Conservation (phyloP, 78 protist species). For the Fonticula alba region DNA sequence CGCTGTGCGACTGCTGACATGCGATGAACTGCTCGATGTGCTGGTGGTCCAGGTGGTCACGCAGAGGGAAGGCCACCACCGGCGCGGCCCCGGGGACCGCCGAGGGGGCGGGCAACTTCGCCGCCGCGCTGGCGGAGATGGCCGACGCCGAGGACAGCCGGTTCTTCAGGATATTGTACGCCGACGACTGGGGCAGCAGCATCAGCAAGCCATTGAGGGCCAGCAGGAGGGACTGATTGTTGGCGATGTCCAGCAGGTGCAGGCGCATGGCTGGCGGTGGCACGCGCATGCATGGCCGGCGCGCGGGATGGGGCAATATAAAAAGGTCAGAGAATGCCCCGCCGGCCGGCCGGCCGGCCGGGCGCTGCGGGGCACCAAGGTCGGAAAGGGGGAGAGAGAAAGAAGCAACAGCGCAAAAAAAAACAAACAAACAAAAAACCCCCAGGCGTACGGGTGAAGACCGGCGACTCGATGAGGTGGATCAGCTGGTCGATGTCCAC, state of each 20-base stretch:
- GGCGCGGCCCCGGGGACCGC: too few species aligned
- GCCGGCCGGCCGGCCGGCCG: conserved; percentile 10
- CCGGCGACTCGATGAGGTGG: conserved; percentile 80
- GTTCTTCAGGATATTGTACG: too few species aligned
- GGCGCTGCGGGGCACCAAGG: neutral
- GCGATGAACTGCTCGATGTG: too few species aligned
- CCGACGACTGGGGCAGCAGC: conserved; percentile 79
- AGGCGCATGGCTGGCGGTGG: conserved; percentile 23
- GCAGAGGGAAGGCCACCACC: too few species aligned
- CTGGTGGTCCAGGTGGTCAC: too few species aligned
- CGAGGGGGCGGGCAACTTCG: too few species aligned
- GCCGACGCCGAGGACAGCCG: too few species aligned
- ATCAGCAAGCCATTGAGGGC: conserved; percentile 78
- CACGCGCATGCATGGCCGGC: neutral
- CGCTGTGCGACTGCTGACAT: too few species aligned
- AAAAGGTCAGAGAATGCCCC: conserved; percentile 23
- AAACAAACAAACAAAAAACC: too few species aligned
- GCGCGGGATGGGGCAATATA: neutral
- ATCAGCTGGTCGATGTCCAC: conserved; percentile 78
- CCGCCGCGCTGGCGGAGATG: too few species aligned
- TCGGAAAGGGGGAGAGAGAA: too few species aligned
- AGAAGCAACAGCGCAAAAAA: too few species aligned
- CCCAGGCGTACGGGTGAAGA: conserved; percentile 44
- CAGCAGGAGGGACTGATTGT: conserved; percentile 52
- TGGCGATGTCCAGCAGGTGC: conserved; percentile 47